These are phyloP conservation scores for Fusarium paranaense DNA, from an alignment of 2,329 filamentous ascomycete species.

Conservation along the genomic window DNA sequence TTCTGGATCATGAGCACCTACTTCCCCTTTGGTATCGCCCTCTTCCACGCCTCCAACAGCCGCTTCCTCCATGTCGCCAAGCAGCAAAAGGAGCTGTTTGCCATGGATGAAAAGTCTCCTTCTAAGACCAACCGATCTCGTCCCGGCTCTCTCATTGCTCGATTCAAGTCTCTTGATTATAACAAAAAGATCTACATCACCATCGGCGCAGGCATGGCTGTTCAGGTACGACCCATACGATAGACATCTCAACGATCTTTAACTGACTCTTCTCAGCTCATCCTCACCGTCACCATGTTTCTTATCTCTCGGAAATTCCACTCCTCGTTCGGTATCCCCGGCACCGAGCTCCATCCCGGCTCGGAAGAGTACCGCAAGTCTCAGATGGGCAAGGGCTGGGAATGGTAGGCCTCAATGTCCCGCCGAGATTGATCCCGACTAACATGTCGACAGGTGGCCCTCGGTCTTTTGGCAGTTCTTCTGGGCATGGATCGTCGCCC, in stretches of 20 bases:
- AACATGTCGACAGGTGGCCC: constrained; percentile 61
- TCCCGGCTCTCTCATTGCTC: constrained; percentile 46
- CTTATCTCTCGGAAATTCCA: constrained; percentile 75
- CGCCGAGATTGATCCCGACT: not conserved
- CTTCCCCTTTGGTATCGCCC: constrained; percentile 72
- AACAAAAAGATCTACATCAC: constrained; percentile 61
- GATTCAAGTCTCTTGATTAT: constrained; percentile 57
- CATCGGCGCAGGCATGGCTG: constrained; percentile 64
- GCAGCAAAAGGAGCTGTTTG: constrained; percentile 60
- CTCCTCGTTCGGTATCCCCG: constrained; percentile 67
- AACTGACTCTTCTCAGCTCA: constrained; percentile 56
- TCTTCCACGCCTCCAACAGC: constrained; percentile 74
- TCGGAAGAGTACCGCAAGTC: constrained; percentile 63
- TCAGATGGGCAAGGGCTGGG: constrained; percentile 66
- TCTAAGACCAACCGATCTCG: constrained; percentile 19
- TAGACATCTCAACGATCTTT: no score
- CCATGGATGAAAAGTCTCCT: constrained; percentile 25
- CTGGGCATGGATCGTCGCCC: constrained; percentile 72
- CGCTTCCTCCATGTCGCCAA: constrained; percentile 70
- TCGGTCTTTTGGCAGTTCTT: constrained; percentile 73
- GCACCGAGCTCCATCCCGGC: constrained; percentile 67
- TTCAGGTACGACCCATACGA: constrained; percentile 60
- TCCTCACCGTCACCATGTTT: constrained; percentile 70
- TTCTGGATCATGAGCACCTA: constrained; percentile 77
- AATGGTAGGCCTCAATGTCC: constrained; percentile 64